phyloP scores from a whole-genome alignment of 441 rosid genomes.

The Daphne laureola region DNA sequence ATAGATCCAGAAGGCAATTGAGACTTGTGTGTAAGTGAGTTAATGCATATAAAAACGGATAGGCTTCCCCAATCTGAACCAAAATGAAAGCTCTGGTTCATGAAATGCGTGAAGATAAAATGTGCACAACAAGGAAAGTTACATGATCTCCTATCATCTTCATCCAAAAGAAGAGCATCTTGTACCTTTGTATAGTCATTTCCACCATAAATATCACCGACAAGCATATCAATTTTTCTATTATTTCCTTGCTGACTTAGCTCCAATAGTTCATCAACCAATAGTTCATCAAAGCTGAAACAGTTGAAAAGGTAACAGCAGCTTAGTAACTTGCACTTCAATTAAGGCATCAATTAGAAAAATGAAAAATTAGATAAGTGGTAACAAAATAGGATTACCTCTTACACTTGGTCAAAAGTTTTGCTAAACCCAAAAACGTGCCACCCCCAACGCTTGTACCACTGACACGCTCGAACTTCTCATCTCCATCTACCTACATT shows the following conservation, averaged over 20 bases:
- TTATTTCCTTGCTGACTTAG: conserved; percentile 73
- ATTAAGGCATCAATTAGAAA: no score
- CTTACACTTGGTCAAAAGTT: conserved; percentile 74
- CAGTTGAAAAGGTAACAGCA: background rate
- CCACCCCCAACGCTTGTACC: conserved; percentile 91
- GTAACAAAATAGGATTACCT: conserved; percentile 29
- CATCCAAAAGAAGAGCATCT: conserved; percentile 1
- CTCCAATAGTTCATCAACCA: conserved; percentile 76
- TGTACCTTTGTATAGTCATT: conserved; percentile 67
- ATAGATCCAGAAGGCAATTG: background rate
- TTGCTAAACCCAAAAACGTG: conserved; percentile 80
- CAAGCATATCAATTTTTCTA: conserved; percentile 83
- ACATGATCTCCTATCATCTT: background rate
- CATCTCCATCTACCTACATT: conserved; percentile 74
- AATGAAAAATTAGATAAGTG: no score
- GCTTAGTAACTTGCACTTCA: no score
- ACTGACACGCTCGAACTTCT: conserved; percentile 68
- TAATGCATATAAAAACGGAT: background rate
- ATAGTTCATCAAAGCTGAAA: conserved; percentile 73
- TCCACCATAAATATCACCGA: conserved; percentile 86
- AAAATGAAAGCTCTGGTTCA: conserved; percentile 1
- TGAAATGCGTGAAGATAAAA: conserved; percentile 2
- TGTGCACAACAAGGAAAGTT: background rate
- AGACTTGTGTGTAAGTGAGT: conserved; percentile 10
- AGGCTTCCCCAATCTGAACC: background rate